Evolutionary conservation across 2,329 filamentous ascomycete genomes (phyloP).

Genomic region (Botrytis deweyae): DNA sequence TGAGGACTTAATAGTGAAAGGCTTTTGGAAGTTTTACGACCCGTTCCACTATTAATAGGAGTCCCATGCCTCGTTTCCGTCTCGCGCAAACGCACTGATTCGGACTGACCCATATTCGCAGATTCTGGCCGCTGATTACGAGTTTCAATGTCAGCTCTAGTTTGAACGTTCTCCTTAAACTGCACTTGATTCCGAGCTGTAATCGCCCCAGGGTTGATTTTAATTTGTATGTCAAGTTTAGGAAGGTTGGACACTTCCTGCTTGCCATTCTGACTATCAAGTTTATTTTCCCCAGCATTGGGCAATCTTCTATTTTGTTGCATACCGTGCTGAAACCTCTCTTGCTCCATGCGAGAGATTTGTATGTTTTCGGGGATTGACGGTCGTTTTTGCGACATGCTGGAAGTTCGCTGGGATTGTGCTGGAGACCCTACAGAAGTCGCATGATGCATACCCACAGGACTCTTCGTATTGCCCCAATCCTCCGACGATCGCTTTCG

Average conservation of each 20-base stretch:
- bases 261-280: not conserved
- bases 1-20: not conserved
- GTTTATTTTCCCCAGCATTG: not conserved
- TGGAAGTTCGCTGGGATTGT: not conserved
- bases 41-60: not conserved
- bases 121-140: not conserved
- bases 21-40: not conserved
- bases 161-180: not conserved
- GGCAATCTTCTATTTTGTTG: not conserved
- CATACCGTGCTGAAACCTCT: not conserved
- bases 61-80: not conserved
- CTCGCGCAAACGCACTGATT: not conserved
- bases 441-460: not conserved
- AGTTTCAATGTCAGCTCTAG: not conserved
- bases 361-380: not conserved
- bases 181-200: not conserved
- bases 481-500: not conserved
- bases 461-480: not conserved
- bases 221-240: not conserved
- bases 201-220: not conserved
- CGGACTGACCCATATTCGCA: not conserved
- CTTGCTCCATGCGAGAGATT: not conserved
- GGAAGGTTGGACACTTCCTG: not conserved
- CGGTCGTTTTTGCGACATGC: not conserved
- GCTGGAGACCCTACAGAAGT: not conserved